Evolutionary conservation across 345 rosid genomes (phyloP).

Genomic region (Eucalyptus sp.): DNA sequence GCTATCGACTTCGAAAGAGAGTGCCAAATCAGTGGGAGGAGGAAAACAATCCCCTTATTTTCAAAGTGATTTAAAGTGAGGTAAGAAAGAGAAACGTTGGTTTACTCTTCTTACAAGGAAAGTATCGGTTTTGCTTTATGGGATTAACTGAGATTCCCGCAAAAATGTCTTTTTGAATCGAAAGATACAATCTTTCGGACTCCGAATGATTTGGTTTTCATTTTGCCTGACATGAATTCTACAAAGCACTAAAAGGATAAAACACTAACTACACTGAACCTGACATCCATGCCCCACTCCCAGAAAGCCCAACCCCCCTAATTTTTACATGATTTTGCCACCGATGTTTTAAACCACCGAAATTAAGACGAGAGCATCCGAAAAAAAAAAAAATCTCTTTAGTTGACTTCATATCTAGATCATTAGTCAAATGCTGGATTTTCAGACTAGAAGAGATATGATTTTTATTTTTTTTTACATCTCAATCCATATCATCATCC

Average conservation of each 20-base stretch:
- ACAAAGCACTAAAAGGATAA: not conserved
- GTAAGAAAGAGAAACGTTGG: not conserved
- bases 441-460: not conserved
- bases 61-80: conserved; percentile 3
- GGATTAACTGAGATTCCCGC: not conserved
- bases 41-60: not conserved
- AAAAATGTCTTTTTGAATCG: not conserved
- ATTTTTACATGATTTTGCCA: not conserved
- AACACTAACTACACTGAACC: not conserved
- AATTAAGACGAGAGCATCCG: not conserved
- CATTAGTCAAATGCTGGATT: not conserved
- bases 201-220: not conserved
- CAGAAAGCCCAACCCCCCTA: not conserved
- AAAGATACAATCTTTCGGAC: not conserved
- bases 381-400: not conserved
- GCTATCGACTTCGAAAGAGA: not conserved
- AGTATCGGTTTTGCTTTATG: not conserved
- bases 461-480: not conserved
- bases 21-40: conserved; percentile 17
- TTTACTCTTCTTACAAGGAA: conserved; percentile 1
- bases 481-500: not conserved
- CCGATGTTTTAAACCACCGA: not conserved
- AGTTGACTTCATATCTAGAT: not conserved
- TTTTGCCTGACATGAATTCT: not conserved
- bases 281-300: not conserved